Base-by-base conservation (phyloP, 1,139 yeast species). In the Taphrina populina region DNA sequence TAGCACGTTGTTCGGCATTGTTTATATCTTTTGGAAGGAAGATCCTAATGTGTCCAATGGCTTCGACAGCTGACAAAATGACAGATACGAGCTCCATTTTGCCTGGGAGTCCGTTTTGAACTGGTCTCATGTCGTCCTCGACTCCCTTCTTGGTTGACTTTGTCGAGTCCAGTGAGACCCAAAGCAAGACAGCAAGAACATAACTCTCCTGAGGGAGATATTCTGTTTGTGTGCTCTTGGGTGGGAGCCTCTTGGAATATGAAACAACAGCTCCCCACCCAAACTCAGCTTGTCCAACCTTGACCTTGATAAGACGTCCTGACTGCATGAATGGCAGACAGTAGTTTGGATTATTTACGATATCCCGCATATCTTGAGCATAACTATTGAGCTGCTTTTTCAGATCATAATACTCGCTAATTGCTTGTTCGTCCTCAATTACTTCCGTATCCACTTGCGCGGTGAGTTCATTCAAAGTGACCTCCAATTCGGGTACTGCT, bases 231-330 rank as follows among this genome's bases (percentile, higher is more conserved):
- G 80, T 76, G 60, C 77, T 76, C 66, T 82, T 61, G 10, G 64
- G 63, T 4, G 60, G 78, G 24, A 71, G 72, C 69, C 97, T 78
- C 69, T 88, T 88, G 47, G 78, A 76, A 64, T 83, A 86, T 35
- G 82, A 79, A 6, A 87, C 82, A 19, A 90, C 92, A 69, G 87
- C 85, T 56, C 92, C 96, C 98, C 98, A 94, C 8, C 96, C 96
- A 67, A 88, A 94, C 62, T 88, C 86, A 17, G 56, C 58, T n/a
- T 59, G 64, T 15, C 68, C 78, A 37, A 82, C 73, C 58, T 77
- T 77, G 17, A 94, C 80, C 64, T 82, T 81, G 43, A 90, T 73
- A 58, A 94, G 77, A 70, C 98, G 79, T 34, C 99, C 99, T 24
- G 88, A 81, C 69, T 88, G 95, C 64, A 94, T 73, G 68, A 84